These are phyloP conservation scores for Neurospora sp. DNA, from an alignment of 2,329 filamentous ascomycete genomes.

Conservation along the genomic window DNA sequence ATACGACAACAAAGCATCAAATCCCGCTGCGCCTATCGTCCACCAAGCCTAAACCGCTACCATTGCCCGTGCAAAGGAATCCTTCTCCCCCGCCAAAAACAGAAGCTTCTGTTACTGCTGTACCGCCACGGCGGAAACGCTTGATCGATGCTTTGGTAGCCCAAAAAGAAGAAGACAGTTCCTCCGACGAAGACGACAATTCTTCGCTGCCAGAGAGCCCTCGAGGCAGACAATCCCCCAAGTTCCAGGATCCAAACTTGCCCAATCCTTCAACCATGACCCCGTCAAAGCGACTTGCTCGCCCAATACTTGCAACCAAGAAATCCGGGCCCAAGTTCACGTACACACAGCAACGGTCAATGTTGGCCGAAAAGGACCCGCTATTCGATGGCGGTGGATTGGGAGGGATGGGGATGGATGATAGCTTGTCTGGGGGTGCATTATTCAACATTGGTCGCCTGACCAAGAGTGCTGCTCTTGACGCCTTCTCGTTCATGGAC, in stretches of 20 bases:
- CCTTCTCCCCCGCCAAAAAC: not conserved
- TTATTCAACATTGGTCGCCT: slow-evolving; percentile 17
- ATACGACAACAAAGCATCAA: slow-evolving; percentile 11
- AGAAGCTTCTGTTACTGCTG: not conserved
- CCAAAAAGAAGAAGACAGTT: slow-evolving; percentile 27
- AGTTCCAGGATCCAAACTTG: slow-evolving; percentile 14
- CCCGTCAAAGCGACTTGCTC: slow-evolving; percentile 14
- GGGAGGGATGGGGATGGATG: slow-evolving; percentile 13
- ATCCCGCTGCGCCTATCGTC: slow-evolving; percentile 18
- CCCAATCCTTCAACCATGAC: slow-evolving; percentile 10
- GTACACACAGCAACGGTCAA: slow-evolving; percentile 28
- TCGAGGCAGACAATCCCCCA: slow-evolving; percentile 1
- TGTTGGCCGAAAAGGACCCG: slow-evolving; percentile 24
- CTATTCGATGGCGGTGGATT: slow-evolving; percentile 11
- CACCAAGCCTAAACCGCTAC: slow-evolving; percentile 1
- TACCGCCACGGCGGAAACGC: slow-evolving; percentile 18
- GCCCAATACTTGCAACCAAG: slow-evolving; percentile 16
- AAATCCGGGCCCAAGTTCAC: slow-evolving; percentile 28
- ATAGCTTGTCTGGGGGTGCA: slow-evolving; percentile 10
- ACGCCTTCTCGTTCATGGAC: slow-evolving; percentile 29
- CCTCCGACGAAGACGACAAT: slow-evolving; percentile 20
- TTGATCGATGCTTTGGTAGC: slow-evolving; percentile 34
- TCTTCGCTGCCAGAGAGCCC: slow-evolving; percentile 4
- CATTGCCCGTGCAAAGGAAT: slow-evolving; percentile 4
- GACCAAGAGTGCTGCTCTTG: slow-evolving; percentile 15